Conservation (phyloP, 306 rosid genomes). For the Quercus gilva region DNA sequence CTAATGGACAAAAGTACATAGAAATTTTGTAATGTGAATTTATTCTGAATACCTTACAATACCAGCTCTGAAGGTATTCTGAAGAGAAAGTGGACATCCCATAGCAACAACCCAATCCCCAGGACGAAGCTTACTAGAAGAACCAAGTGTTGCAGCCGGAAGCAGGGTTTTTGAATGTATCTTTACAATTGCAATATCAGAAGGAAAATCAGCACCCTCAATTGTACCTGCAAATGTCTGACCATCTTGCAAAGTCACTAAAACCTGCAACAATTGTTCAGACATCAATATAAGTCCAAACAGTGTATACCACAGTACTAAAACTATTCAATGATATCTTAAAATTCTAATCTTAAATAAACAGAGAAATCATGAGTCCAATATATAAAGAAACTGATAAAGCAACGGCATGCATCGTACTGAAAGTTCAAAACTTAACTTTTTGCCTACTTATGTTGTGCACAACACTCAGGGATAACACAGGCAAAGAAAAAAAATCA, state of each 20-base stretch:
- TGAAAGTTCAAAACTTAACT: neutral
- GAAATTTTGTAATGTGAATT: neutral
- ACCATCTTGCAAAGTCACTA: conserved; percentile 89
- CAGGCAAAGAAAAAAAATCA: no score
- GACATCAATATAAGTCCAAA: conserved; percentile 14
- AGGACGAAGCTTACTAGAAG: conserved; percentile 77
- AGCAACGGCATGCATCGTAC: neutral
- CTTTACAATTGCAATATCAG: conserved; percentile 85
- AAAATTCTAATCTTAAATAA: neutral
- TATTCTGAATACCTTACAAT: conserved; percentile 66
- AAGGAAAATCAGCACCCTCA: conserved; percentile 72
- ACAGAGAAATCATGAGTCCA: neutral
- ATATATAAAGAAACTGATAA: neutral
- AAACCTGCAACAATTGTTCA: conserved; percentile 47
- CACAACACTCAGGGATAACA: no score
- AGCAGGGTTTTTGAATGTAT: conserved; percentile 77
- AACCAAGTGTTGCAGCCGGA: conserved; percentile 82
- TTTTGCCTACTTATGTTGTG: neutral
- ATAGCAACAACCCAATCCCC: conserved; percentile 92
- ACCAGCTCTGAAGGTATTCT: conserved; percentile 91
- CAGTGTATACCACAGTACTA: neutral
- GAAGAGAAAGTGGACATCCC: conserved; percentile 89
- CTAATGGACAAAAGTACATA: neutral
- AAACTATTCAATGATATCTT: neutral
- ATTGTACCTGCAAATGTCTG: conserved; percentile 78